Evolutionary conservation across 2,329 filamentous ascomycete species (phyloP).

Genomic region (Aspergillus pseudoglaucus): DNA sequence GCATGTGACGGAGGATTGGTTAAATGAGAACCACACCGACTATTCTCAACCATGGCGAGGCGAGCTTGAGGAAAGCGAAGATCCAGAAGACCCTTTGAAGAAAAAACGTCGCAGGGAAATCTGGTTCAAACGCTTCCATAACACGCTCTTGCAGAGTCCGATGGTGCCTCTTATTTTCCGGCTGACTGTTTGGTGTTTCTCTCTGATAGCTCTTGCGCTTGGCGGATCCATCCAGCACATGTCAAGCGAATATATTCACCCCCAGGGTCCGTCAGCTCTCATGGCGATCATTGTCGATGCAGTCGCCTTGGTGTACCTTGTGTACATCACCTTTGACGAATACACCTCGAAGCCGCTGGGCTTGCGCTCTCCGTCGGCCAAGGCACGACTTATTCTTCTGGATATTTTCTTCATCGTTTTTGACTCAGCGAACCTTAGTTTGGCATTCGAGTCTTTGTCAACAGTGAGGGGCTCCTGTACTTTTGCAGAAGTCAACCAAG

Average conservation of each 20-base stretch:
- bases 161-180: slow-evolving; percentile 82
- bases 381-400: slow-evolving; percentile 81
- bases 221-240: slow-evolving; percentile 66
- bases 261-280: slow-evolving; percentile 68
- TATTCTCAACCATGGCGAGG: slow-evolving; percentile 50
- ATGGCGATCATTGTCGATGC: slow-evolving; percentile 87
- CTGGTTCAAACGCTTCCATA: slow-evolving; percentile 57
- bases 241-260: slow-evolving; percentile 42
- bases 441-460: slow-evolving; percentile 78
- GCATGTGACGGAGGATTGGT: slow-evolving; percentile 40
- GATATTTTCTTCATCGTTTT: slow-evolving; percentile 97
- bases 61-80: slow-evolving; percentile 41
- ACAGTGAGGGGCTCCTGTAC: slow-evolving; percentile 56
- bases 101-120: slow-evolving; percentile 46
- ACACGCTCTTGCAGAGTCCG: slow-evolving; percentile 67
- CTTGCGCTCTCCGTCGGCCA: slow-evolving; percentile 72
- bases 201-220: slow-evolving; percentile 71
- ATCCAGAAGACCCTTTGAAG: slow-evolving; percentile 44
- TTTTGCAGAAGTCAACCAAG: slow-evolving; percentile 36
- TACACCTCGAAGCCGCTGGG: slow-evolving; percentile 92
- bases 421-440: slow-evolving; percentile 82
- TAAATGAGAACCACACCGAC: slow-evolving; percentile 39
- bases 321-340: slow-evolving; percentile 94
- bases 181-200: slow-evolving; percentile 74
- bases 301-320: slow-evolving; percentile 79